A percentile compares a stretch with the other conserved stretches of the same genome.
phyloP scores from a whole-genome alignment of 306 rosid species.

The Fragaria vesca region DNA sequence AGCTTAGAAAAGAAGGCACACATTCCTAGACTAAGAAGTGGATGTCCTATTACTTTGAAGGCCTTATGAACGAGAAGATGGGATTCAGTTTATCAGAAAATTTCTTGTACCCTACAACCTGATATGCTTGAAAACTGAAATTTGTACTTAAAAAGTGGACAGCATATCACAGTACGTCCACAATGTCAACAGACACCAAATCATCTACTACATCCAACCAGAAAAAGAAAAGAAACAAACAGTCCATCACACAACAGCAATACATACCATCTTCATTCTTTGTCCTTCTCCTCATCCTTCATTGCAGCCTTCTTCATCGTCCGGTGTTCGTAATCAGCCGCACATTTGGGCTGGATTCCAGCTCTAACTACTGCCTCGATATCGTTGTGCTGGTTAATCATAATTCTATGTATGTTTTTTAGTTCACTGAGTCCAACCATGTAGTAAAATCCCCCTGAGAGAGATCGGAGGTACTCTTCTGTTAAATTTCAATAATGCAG shows the following conservation, averaged over 20 bases:
- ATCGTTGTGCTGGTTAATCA: background rate
- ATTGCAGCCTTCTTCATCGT: too few relatives aligned
- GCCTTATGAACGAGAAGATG: slow-evolving; percentile 30
- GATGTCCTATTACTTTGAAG: slow-evolving; percentile 70
- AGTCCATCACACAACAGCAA: too few relatives aligned
- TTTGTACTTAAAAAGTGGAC: too few relatives aligned
- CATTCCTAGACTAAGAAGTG: slow-evolving; percentile 61
- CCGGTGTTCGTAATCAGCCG: background rate
- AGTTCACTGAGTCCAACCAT: background rate
- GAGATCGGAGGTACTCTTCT: background rate
- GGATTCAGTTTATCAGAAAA: slow-evolving; percentile 9
- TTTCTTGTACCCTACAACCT: background rate
- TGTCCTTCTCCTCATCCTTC: too few relatives aligned
- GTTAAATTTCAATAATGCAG: too few relatives aligned
- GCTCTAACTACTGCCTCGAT: background rate
- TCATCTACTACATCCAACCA: too few relatives aligned
- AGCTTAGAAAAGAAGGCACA: slow-evolving; percentile 69
- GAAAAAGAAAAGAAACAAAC: too few relatives aligned
- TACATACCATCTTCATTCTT: too few relatives aligned
- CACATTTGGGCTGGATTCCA: too few relatives aligned
- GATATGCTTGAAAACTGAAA: background rate
- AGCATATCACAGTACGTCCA: too few relatives aligned
- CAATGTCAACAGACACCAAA: too few relatives aligned
- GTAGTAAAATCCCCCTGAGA: background rate
- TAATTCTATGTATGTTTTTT: background rate